A percentile compares a stretch with the other conserved stretches of the same genome.
Conservation (phyloP, 768 basidiomycete genomes). For the Melanogaster broomeanus region DNA sequence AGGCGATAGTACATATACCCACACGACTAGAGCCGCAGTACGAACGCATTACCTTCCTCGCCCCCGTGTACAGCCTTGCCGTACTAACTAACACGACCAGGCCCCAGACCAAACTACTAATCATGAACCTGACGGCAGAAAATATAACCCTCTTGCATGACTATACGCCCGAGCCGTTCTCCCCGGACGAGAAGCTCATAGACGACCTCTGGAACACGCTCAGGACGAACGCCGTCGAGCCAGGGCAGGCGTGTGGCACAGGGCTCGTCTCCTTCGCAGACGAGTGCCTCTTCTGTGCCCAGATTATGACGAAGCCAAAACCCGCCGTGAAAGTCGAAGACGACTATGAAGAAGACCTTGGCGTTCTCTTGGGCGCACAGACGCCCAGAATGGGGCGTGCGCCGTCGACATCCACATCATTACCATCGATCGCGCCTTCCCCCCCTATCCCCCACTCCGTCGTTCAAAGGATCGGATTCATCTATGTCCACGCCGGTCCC, state of each 20-base stretch:
- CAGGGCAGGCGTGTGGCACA: conserved; percentile 25
- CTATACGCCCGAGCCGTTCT: background rate
- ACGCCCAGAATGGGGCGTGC: background rate
- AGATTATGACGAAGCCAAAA: conserved; percentile 8
- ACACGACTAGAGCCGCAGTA: conserved; percentile 10
- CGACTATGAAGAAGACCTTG: background rate
- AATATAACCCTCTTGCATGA: conserved; percentile 12
- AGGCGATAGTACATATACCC: conserved; percentile 17
- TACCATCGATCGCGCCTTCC: rapidly evolving
- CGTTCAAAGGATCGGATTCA: conserved; percentile 14
- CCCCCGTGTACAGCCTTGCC: background rate
- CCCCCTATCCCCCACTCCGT: background rate
- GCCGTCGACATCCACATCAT: background rate
- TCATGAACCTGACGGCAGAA: conserved; percentile 13
- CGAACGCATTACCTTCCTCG: conserved; percentile 5
- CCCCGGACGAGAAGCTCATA: background rate
- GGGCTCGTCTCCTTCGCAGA: conserved; percentile 23
- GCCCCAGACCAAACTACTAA: background rate
- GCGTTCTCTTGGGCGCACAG: background rate
- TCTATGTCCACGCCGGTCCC: conserved; percentile 27
- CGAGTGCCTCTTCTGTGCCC: conserved; percentile 32
- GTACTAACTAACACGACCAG: background rate
- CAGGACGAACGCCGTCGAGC: conserved; percentile 25
- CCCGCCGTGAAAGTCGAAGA: too few species aligned
- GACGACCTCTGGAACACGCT: conserved; percentile 24